These are phyloP conservation scores for Trypanosoma vivax DNA, from an alignment of 208 protist species.

Conservation along the genomic window DNA sequence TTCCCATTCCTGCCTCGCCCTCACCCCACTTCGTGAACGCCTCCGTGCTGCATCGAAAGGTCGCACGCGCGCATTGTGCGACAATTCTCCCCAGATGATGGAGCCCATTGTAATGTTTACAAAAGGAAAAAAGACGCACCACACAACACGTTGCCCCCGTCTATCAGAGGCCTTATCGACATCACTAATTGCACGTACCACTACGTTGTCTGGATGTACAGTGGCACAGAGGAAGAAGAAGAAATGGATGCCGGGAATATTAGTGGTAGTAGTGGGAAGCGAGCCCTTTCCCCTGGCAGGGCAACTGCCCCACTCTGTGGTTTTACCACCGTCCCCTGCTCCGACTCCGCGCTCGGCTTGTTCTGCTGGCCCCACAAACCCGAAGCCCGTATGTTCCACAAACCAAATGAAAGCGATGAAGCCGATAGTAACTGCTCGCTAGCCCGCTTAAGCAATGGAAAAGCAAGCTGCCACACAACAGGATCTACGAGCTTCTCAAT, in stretches of 20 bases:
- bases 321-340: not conserved
- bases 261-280: constrained; percentile 18
- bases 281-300: constrained; percentile 2
- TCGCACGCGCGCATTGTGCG: too few relatives aligned
- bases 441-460: constrained; percentile 11
- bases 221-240: not conserved
- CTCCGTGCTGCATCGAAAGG: too few relatives aligned
- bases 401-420: constrained; percentile 21
- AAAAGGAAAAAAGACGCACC: too few relatives aligned
- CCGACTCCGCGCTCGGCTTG: too few relatives aligned
- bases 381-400: constrained; percentile 3
- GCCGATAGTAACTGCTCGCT: constrained; percentile 11
- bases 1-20: too few relatives aligned
- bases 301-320: not conserved
- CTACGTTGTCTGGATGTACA: too few relatives aligned
- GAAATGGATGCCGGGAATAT: not conserved
- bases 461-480: constrained; percentile 10
- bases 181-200: too few relatives aligned
- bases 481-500: constrained; percentile 18
- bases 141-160: too few relatives aligned
- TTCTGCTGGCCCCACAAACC: constrained; percentile 2
- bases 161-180: too few relatives aligned
- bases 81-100: too few relatives aligned
- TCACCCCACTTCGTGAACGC: too few relatives aligned
- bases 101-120: too few relatives aligned